Base-by-base conservation (phyloP, 352 stramenopile species). In the Globisporangium paddicum region DNA sequence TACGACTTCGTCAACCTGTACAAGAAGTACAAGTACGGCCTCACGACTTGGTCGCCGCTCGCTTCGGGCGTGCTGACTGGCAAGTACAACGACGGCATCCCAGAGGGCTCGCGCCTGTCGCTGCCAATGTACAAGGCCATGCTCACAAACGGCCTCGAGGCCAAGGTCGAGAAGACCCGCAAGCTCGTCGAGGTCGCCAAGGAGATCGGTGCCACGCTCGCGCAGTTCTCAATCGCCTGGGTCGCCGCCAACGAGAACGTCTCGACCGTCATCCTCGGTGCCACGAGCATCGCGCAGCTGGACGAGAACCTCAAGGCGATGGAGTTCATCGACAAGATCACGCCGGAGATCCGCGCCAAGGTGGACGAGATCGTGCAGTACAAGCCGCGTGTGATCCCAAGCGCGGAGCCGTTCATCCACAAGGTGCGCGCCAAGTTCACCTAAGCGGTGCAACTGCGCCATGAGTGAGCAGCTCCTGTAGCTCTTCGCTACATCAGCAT, bases 71-170 rank as follows among this genome's bases (percentile, higher is more conserved):
- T 93, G 11, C 60, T 95, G 3, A 90, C 86, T 32, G 82, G 82
- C 45, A 93, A 93, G 60, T 93, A 93, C 82, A 86, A 71, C 62
- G 78, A 79, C 18, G 78, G 76, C 2, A 85, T 90, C 28, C 84
- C 84, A 7, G 82, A 84, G 9, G 83, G 75, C 38, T 95, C 72
- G 16, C 80, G 72, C 64, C 50, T 85, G 35, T 83, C 75, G 28
- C 69, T 86, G 34, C 62, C 73, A 3, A 46, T 63, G 53, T 86
- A 79, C 67, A 86, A 82, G 65, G 54, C 61, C 10, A 62, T 80
- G 66, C 52, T 86, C 37, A 68, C 76, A 60, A 66, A 86, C 59
- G 79, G 62, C 2, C 42, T 86, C 4, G 63, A 84, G 26, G 72
- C 79, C 26, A 75, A 73, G 42, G 62, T 79, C 28, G 65, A 62